Evolutionary conservation across 768 basidiomycete species (phyloP).

Genomic region (Cystobasidium onofrii): DNA sequence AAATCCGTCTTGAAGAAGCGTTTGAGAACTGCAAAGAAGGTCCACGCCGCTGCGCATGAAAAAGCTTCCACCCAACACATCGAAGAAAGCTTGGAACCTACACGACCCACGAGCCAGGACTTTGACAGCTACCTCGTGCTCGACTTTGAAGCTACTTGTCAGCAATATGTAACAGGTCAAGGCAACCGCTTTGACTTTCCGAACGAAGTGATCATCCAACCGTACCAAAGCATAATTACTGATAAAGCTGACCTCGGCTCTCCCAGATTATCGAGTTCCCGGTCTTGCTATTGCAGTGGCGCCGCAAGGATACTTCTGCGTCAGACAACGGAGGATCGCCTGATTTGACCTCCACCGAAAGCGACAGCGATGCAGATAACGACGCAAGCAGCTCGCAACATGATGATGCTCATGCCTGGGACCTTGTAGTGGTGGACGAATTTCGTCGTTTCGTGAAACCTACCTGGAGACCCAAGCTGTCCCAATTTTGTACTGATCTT

Average conservation of each 20-base stretch:
- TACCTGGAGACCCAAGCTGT: slow-evolving; percentile 71
- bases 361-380: not conserved
- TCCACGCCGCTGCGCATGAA: not conserved
- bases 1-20: slow-evolving; percentile 46
- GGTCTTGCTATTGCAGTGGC: slow-evolving; percentile 77
- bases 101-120: slow-evolving; percentile 21
- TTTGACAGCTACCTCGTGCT: slow-evolving; percentile 38
- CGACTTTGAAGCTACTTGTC: slow-evolving; percentile 30
- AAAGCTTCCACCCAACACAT: not conserved
- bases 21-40: slow-evolving; percentile 33
- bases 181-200: slow-evolving; percentile 19
- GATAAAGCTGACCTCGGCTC: not conserved
- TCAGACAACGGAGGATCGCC: not conserved
- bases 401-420: slow-evolving; percentile 46
- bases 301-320: not conserved
- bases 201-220: slow-evolving; percentile 26
- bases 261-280: slow-evolving; percentile 61
- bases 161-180: not conserved
- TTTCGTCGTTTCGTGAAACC: slow-evolving; percentile 84
- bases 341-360: not conserved
- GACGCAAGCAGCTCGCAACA: slow-evolving; percentile 53
- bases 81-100: slow-evolving; percentile 3
- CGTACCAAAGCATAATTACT: too few relatives aligned
- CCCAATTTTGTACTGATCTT: slow-evolving; percentile 71
- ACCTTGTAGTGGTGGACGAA: slow-evolving; percentile 64